A percentile compares a stretch with the other conserved stretches of the same genome.
Conservation (phyloP, 1,139 yeast genomes). For the Lodderomyces jiufengensis region DNA sequence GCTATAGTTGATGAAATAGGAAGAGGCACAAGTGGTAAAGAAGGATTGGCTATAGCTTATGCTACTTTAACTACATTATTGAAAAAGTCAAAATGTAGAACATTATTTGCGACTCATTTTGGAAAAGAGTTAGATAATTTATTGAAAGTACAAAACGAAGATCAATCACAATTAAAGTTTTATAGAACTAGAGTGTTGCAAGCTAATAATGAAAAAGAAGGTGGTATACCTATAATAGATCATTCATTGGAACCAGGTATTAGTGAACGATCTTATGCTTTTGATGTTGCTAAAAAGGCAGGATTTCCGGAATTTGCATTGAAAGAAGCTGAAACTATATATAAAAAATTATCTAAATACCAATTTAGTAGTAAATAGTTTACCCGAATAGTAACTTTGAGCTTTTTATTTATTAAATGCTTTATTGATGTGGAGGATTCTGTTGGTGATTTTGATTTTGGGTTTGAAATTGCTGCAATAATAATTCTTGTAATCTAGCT, state of each 20-base stretch:
- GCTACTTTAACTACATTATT: conserved; percentile 66
- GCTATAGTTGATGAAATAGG: conserved; percentile 97
- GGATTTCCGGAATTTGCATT: conserved; percentile 74
- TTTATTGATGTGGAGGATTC: conserved; percentile 1
- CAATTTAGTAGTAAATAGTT: neutral
- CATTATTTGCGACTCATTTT: conserved; percentile 92
- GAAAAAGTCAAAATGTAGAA: conserved; percentile 58
- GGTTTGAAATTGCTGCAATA: conserved; percentile 14
- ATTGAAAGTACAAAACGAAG: conserved; percentile 22
- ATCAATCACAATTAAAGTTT: conserved; percentile 38
- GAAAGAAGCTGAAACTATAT: conserved; percentile 34
- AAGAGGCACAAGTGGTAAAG: conserved; percentile 86
- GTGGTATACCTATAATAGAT: conserved; percentile 37
- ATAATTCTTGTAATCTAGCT: conserved; percentile 16
- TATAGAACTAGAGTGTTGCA: conserved; percentile 47
- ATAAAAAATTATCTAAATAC: conserved; percentile 13
- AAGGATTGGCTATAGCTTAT: conserved; percentile 88
- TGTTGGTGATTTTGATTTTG: conserved; percentile 8
- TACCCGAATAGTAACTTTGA: no score
- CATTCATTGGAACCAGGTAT: conserved; percentile 71
- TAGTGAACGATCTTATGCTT: conserved; percentile 73
- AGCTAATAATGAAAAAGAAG: conserved; percentile 7
- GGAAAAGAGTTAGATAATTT: conserved; percentile 58
- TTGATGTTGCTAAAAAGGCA: conserved; percentile 79
- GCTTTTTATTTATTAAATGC: no score